A percentile compares a stretch with the other conserved stretches of the same genome.
Conservation (phyloP, 2,329 filamentous ascomycete genomes). For the Aureobasidium sp. region DNA sequence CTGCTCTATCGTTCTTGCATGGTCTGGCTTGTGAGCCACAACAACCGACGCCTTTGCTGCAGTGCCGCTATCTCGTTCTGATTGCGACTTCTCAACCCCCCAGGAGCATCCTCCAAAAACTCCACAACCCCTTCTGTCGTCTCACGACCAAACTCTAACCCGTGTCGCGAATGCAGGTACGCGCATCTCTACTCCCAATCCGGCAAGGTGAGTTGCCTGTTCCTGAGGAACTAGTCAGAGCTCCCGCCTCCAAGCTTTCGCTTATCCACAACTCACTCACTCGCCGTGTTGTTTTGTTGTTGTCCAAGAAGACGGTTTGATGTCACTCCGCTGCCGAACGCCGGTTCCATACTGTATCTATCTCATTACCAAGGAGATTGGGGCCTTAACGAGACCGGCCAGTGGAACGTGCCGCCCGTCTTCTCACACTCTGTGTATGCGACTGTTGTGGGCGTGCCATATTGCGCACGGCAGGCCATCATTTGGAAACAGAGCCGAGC, state of each 20-base stretch:
- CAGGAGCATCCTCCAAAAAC: background rate
- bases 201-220: conserved; percentile 3
- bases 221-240: conserved; percentile 1
- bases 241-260: conserved; percentile 1
- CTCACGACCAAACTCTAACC: background rate
- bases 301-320: conserved; percentile 5
- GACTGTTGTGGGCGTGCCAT: background rate
- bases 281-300: background rate
- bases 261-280: background rate
- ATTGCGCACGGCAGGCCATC: background rate
- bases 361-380: background rate
- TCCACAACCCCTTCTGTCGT: background rate
- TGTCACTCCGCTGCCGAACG: conserved; percentile 6
- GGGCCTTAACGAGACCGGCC: background rate
- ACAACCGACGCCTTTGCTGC: background rate
- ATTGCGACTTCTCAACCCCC: background rate
- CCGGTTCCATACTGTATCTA: background rate
- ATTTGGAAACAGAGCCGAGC: conserved; percentile 2
- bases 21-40: background rate
- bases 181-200: background rate
- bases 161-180: background rate
- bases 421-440: background rate
- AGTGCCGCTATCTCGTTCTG: background rate
- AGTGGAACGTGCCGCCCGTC: background rate
- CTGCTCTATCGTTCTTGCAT: background rate